phyloP scores from a whole-genome alignment of 306 rosid genomes.

The Fragaria vesca region DNA sequence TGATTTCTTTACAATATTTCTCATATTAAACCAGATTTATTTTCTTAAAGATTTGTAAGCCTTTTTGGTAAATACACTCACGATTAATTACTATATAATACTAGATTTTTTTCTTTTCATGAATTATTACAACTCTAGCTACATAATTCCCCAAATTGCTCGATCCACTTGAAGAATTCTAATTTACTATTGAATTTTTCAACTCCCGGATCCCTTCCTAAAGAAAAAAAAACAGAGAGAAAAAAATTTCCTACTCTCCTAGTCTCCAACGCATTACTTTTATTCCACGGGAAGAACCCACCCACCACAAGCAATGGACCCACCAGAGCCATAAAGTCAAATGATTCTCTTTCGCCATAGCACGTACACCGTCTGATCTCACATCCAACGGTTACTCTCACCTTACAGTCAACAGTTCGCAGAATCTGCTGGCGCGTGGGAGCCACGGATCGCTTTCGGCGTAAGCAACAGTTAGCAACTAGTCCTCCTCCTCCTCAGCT shows the following conservation, averaged over 20 bases:
- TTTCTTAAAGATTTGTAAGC: not conserved
- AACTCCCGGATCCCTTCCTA: not conserved
- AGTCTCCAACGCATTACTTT: slow-evolving; percentile 14
- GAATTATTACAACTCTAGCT: not conserved
- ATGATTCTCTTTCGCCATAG: slow-evolving; percentile 1
- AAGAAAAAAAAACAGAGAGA: not conserved
- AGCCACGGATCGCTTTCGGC: slow-evolving; percentile 14
- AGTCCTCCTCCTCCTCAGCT: not conserved
- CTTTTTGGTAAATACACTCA: not conserved
- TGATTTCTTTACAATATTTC: not conserved
- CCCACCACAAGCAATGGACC: slow-evolving; percentile 2
- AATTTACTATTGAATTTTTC: not conserved
- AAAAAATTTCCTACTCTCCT: not conserved
- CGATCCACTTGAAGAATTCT: not conserved
- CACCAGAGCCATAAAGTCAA: slow-evolving; percentile 14
- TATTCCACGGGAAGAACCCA: slow-evolving; percentile 29
- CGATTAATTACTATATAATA: not conserved
- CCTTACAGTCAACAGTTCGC: not conserved
- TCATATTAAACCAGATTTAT: not conserved
- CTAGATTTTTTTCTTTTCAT: not conserved
- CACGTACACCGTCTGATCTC: not conserved
- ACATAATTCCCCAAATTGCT: not conserved
- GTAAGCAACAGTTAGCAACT: slow-evolving; percentile 14
- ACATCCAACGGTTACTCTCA: not conserved
- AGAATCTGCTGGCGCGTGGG: not conserved